Base-by-base conservation (phyloP, 2,329 filamentous ascomycete species). In the Capronia epimyces region DNA sequence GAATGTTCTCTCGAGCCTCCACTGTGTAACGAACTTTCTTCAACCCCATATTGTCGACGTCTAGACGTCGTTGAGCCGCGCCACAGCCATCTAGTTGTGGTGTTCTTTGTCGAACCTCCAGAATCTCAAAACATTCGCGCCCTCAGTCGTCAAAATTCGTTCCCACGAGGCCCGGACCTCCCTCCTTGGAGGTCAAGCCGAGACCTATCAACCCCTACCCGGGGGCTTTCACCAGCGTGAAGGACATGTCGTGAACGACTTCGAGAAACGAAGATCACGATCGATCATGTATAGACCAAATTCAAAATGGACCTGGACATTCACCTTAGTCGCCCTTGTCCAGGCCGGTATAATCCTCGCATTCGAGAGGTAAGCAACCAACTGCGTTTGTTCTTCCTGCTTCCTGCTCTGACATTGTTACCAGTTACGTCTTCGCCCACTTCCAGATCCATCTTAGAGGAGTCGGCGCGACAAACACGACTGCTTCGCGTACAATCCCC, bases 241-340 rank as follows among this genome's bases (percentile, higher is more conserved):
- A 69, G 76, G 69, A 56, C 71, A 77, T 68, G 58, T 71, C 66
- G 18, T 62, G 58, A 62, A 66, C 55, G 43, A 56, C 42, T 52
- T 51, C 39, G 50, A 55, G 22, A 51, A 46, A 24, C 52, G 56
- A 27, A 60, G 50, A 34, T 56, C 53, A 43, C 10, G 32, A 45
- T 50, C 54, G 8, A 39, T 39, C 49, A 81, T 90, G 74, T 91
- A 89, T 66, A 81, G 86, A 62, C 84, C 94, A 62, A 87, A 83
- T 66, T 86, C 87, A 50, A 81, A 78, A 64, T 98, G 93, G 91
- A 89, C 90, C 13, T 91, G 89, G 76, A 75, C 82, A 55, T 97
- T 97, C 67, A 81, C 94, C 70, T 68, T 82, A 57, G 78, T 86
- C 29, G 83, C 87, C 29, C 69, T 84, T 40, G 57, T 87, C 50